Percentiles rank a stretch among this genome's conserved stretches.
Conservation (phyloP, 1,284 basidiomycete genomes). For the Trichosporon faecale region DNA sequence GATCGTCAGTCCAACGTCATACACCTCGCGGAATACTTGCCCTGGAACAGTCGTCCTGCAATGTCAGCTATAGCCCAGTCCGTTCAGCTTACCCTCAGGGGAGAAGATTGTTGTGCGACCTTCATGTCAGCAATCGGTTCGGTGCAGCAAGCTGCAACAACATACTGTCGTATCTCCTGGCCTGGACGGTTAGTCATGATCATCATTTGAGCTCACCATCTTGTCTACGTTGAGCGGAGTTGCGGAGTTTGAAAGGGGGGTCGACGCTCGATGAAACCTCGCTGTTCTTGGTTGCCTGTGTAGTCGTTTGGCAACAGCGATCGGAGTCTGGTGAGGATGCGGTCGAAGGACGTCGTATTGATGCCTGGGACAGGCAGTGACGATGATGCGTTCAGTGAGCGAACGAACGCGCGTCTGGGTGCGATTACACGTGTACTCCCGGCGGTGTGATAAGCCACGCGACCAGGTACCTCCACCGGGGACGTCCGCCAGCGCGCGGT, state of each 20-base stretch:
- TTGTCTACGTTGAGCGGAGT: slow-evolving; percentile 10
- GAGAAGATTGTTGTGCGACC: slow-evolving; percentile 87
- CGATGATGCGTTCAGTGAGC: slow-evolving; percentile 12
- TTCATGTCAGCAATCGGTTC: slow-evolving; percentile 20
- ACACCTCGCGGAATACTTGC: slow-evolving; percentile 3
- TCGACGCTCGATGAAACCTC: background rate
- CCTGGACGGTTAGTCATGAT: slow-evolving; percentile 55
- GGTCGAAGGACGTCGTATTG: background rate
- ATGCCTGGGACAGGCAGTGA: slow-evolving; percentile 5
- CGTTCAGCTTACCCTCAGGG: slow-evolving; percentile 69
- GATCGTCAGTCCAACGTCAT: slow-evolving; percentile 15
- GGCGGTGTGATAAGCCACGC: background rate
- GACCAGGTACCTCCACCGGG: background rate
- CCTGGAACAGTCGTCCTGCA: slow-evolving; percentile 82
- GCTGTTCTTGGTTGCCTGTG: background rate
- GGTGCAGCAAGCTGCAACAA: background rate
- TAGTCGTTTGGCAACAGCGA: background rate
- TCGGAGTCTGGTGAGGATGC: background rate
- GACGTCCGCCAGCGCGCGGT: background rate
- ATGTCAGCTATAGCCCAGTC: slow-evolving; percentile 24
- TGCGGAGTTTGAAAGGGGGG: background rate
- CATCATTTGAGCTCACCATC: slow-evolving; percentile 30
- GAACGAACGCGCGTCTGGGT: slow-evolving; percentile 9
- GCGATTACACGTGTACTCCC: background rate
- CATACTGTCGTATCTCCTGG: slow-evolving; percentile 85